Percentiles rank a stretch among this genome's conserved stretches.
Conservation (phyloP, 2,329 filamentous ascomycete species). For the Pyrenochaeta sp. region DNA sequence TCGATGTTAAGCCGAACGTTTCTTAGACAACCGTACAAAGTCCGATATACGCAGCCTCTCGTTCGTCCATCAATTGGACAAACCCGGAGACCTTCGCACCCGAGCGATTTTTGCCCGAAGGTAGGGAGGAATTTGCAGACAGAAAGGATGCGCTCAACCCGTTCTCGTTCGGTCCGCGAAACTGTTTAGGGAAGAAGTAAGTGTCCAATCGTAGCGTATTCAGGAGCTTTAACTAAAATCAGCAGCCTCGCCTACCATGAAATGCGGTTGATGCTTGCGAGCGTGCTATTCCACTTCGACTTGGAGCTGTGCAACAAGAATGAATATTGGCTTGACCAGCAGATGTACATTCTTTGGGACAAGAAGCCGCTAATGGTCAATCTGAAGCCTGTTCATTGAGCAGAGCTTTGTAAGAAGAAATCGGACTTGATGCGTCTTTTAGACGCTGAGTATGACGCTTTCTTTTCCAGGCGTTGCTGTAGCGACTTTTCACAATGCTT, state of each 20-base stretch:
- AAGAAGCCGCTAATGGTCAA: conserved; percentile 22
- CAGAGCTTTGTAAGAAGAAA: background rate
- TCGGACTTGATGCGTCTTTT: too few relatives aligned
- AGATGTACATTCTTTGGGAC: conserved; percentile 22
- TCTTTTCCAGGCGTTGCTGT: too few relatives aligned
- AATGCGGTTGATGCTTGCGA: conserved; percentile 39
- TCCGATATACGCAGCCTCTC: background rate
- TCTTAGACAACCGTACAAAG: background rate
- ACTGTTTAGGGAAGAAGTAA: conserved; percentile 48
- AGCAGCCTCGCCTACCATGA: conserved; percentile 44
- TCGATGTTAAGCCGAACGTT: background rate
- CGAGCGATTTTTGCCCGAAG: conserved; percentile 42
- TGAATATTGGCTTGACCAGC: conserved; percentile 13
- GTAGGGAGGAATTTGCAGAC: conserved; percentile 30
- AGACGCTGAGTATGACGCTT: too few relatives aligned
- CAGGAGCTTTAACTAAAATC: background rate
- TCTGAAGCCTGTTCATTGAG: conserved; percentile 7
- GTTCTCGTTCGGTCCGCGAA: conserved; percentile 38
- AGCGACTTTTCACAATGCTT: too few relatives aligned
- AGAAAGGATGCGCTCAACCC: conserved; percentile 30
- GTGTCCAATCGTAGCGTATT: background rate
- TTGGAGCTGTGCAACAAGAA: conserved; percentile 18
- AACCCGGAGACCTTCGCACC: conserved; percentile 38
- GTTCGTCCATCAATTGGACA: conserved; percentile 1
- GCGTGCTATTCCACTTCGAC: conserved; percentile 38